Evolutionary conservation across 78 protist genomes (phyloP).

Genomic region (Cavenderia fasciculata): DNA sequence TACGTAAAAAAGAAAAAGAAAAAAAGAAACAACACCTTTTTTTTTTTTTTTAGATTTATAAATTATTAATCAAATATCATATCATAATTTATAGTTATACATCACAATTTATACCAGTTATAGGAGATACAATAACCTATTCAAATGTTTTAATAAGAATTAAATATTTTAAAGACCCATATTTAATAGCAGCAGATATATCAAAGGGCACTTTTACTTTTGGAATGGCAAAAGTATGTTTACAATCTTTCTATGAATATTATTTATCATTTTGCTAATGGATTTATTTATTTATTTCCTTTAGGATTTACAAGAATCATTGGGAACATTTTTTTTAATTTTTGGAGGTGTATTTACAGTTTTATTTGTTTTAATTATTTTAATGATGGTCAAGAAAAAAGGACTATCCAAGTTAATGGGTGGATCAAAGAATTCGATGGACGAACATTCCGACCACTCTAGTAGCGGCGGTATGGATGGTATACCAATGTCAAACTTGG

Average conservation of each 20-base stretch:
- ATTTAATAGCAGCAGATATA: conserved; percentile 20
- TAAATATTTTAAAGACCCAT: conserved; percentile 33
- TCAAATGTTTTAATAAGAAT: conserved; percentile 7
- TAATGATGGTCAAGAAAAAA: neutral
- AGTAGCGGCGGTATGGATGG: no score
- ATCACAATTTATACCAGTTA: neutral
- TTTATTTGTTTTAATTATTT: neutral
- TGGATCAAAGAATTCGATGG: no score
- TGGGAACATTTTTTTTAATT: conserved; percentile 16
- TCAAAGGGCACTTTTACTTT: conserved; percentile 41
- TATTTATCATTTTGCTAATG: neutral
- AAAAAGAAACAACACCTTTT: no score
- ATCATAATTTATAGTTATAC: neutral
- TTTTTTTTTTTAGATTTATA: no score
- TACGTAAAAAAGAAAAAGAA: neutral
- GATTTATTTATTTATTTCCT: neutral
- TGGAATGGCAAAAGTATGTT: conserved; percentile 32
- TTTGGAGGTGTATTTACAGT: neutral
- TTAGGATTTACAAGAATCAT: neutral
- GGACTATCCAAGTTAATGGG: no score
- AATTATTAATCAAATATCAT: neutral
- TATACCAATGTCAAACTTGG: no score
- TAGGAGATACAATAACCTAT: neutral
- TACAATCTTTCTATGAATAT: neutral
- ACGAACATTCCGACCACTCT: no score